Percentiles rank a stretch among this genome's conserved stretches.
phyloP scores from a whole-genome alignment of 169 alveolate species.

The Plasmodium vivax region DNA sequence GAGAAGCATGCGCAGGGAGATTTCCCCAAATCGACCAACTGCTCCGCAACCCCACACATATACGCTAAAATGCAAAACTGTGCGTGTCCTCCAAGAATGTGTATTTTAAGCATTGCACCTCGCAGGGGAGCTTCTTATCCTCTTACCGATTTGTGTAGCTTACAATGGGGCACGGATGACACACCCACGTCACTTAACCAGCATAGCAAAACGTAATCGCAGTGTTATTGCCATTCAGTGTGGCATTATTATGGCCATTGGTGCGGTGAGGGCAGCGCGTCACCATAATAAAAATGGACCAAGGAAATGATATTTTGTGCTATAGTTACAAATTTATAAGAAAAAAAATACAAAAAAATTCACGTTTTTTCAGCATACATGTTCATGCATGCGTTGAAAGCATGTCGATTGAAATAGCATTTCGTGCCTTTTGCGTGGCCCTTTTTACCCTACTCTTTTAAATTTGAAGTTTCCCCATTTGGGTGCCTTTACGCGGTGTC shows the following conservation, averaged over 20 bases:
- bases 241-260: not conserved
- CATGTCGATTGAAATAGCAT: not conserved
- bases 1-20: not conserved
- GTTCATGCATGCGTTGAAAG: not conserved
- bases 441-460: not conserved
- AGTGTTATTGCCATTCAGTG: not conserved
- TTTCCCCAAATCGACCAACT: not conserved
- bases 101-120: not conserved
- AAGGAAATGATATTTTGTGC: not conserved
- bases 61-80: not conserved
- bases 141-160: not conserved
- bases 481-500: not conserved
- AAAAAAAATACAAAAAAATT: not conserved
- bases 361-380: not conserved
- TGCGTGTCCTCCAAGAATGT: not conserved
- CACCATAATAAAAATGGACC: not conserved
- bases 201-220: not conserved
- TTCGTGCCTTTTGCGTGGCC: not conserved
- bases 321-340: not conserved
- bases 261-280: not conserved
- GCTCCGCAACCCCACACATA: not conserved
- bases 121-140: not conserved
- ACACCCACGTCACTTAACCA: not conserved
- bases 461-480: not conserved
- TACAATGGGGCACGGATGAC: not conserved